These are phyloP conservation scores for Rhodomyrtus psidioides DNA, from an alignment of 441 rosid genomes.

Conservation along the genomic window DNA sequence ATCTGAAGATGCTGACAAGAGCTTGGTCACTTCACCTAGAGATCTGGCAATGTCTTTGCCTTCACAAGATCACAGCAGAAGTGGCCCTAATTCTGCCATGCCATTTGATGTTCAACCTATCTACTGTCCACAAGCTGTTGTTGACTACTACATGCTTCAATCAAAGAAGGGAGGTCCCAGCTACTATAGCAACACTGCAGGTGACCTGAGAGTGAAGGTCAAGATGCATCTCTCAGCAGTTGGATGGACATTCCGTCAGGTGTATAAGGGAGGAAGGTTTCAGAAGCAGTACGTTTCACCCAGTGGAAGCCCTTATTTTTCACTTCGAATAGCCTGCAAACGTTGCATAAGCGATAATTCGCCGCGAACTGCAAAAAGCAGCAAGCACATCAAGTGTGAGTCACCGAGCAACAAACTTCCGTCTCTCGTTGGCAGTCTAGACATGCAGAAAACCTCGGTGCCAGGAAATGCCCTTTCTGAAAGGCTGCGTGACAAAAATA, in stretches of 20 bases:
- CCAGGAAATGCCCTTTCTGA: not conserved
- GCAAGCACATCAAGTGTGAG: slow-evolving; percentile 3
- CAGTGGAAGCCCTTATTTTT: slow-evolving; percentile 20
- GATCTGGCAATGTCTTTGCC: slow-evolving; percentile 3
- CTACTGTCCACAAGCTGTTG: slow-evolving; percentile 37
- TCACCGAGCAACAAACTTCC: not conserved
- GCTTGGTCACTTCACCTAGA: not conserved
- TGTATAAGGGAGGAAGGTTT: slow-evolving; percentile 3
- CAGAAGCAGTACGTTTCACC: slow-evolving; percentile 26
- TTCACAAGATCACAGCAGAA: slow-evolving; percentile 10
- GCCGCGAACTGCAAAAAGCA: not conserved
- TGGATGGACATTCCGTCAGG: slow-evolving; percentile 36
- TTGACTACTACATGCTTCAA: slow-evolving; percentile 25
- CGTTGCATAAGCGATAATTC: slow-evolving; percentile 7
- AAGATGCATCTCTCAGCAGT: slow-evolving; percentile 38
- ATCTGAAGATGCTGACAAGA: slow-evolving; percentile 7
- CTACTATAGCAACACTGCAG: not conserved
- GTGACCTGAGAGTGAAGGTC: slow-evolving; percentile 21
- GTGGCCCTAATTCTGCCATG: not conserved
- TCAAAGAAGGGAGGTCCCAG: not conserved
- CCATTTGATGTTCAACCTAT: slow-evolving; percentile 14
- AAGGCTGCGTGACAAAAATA: not conserved
- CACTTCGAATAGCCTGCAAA: slow-evolving; percentile 43
- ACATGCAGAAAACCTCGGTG: slow-evolving; percentile 4
- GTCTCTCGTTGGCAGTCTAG: not conserved